Evolutionary conservation across 768 basidiomycete genomes (phyloP), one percentile per base, ranked within the genome.

Genomic region (Podaxis carcinomalis): DNA sequence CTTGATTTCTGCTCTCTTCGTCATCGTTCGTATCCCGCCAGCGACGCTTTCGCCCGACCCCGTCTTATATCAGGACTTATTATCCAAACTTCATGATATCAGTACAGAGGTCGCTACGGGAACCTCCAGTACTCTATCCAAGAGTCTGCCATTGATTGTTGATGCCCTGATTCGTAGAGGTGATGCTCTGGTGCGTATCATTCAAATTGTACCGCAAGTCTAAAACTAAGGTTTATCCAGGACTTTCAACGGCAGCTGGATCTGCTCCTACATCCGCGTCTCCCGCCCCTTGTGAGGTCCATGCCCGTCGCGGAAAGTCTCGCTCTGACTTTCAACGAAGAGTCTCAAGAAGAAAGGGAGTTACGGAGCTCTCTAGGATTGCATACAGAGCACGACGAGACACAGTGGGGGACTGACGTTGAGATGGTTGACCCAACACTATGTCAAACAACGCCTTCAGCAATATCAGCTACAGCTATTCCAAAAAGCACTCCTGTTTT

Each of bases 261-360:
- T 60, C 69, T 87, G 27, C 73, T 93, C 23, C 68, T 95, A 10
- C 93, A 94, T 66, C 92, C 92, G 50, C 87, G 91, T 21, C 78
- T 90, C 4, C 93, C 93, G 7, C 89, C 92, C 6, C 72, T 91
- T 11, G 77, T 92, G 56, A 84, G 88, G 49, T 78, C 87, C 3
- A 70, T 89, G 59, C 89, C 90, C 14, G 77, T 81, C 32, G 68
- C 89, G 10, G 89, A 89, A 63, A 71, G 78, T 0, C 68, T 92
- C 14, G 80, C 86, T 11, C 76, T 92, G 28, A 85, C 84, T 64
- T 80, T 78, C 27, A 73, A 75, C 1, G 88, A 92, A 64, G 89
- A 90, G 67, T 78, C 82, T 32, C 75, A 78, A 19, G 88, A 90
- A 67, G 91, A 93, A 72, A 67, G 62, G 2, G 78, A 78, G 40